Conservation (phyloP, 2,329 filamentous ascomycete species). For the Trichoderma polysporum region DNA sequence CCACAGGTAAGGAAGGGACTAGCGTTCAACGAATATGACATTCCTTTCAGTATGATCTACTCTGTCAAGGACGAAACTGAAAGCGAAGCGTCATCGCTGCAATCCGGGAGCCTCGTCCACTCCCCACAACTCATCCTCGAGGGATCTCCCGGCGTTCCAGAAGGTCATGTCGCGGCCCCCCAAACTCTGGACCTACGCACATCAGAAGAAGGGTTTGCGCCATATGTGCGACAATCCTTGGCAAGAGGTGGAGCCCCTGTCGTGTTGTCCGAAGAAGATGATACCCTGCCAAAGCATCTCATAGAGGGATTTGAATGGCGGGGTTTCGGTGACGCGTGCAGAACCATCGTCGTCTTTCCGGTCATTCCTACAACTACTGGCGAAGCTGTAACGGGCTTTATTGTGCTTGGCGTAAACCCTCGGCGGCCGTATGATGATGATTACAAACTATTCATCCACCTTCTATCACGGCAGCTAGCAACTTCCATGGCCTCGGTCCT, state of each 20-base stretch:
- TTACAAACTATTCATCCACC: constrained; percentile 73
- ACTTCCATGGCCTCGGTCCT: constrained; percentile 81
- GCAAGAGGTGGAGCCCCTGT: constrained; percentile 62
- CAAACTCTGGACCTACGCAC: constrained; percentile 65
- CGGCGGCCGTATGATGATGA: constrained; percentile 77
- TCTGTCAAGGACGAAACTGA: constrained; percentile 70
- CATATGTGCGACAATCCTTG: constrained; percentile 75
- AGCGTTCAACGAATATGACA: constrained; percentile 71
- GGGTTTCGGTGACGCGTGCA: constrained; percentile 69
- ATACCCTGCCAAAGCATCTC: constrained; percentile 63
- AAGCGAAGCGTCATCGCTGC: constrained; percentile 69
- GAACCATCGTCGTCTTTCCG: constrained; percentile 72
- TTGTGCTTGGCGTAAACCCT: constrained; percentile 77
- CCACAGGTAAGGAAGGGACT: constrained; percentile 65
- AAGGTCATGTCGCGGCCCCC: constrained; percentile 61
- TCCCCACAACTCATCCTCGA: constrained; percentile 68
- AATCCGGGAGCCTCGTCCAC: constrained; percentile 63
- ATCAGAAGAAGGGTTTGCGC: constrained; percentile 71
- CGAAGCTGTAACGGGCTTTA: constrained; percentile 72
- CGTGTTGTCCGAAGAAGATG: constrained; percentile 64
- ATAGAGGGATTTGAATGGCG: constrained; percentile 67
- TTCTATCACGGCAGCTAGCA: constrained; percentile 72
- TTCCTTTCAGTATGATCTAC: constrained; percentile 75
- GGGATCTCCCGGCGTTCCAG: constrained; percentile 67
- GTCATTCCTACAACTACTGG: constrained; percentile 72